phyloP scores from a whole-genome alignment of 1,139 yeast species.

The Kluyveromyces sp. region DNA sequence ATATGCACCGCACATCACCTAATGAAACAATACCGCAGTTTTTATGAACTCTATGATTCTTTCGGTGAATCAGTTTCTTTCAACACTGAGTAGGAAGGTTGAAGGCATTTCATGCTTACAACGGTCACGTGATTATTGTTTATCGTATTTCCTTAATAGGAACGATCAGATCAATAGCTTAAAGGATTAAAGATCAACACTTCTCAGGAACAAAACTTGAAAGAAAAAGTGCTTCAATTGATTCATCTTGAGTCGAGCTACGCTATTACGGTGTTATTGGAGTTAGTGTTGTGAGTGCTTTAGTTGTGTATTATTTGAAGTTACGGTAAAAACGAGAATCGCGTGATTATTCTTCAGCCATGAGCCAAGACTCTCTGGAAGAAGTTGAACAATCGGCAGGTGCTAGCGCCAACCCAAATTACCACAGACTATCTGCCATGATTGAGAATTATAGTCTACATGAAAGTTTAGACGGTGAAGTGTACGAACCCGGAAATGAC shows the following conservation, averaged over 20 bases:
- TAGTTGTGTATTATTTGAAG: no score
- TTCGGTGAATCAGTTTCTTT: neutral
- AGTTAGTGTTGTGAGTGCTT: neutral
- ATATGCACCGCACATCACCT: neutral
- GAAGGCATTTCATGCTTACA: neutral
- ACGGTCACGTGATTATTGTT: neutral
- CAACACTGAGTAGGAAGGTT: neutral
- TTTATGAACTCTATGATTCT: neutral
- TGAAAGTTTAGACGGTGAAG: slow-evolving; percentile 3
- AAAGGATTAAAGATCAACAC: neutral
- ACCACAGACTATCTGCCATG: slow-evolving; percentile 6
- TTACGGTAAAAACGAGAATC: no score
- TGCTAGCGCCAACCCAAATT: slow-evolving; percentile 1
- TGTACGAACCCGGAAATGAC: neutral
- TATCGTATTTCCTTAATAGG: neutral
- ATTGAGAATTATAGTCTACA: slow-evolving; percentile 3
- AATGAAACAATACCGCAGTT: neutral
- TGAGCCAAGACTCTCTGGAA: neutral
- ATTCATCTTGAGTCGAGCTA: no score
- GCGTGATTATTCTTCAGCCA: neutral
- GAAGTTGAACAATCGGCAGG: neutral
- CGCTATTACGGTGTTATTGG: no score
- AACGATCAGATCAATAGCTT: neutral
- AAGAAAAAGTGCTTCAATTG: no score
- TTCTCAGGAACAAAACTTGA: neutral